Conservation (phyloP, 176 grass and related monocot species). For the Aegilops sharonensis region DNA sequence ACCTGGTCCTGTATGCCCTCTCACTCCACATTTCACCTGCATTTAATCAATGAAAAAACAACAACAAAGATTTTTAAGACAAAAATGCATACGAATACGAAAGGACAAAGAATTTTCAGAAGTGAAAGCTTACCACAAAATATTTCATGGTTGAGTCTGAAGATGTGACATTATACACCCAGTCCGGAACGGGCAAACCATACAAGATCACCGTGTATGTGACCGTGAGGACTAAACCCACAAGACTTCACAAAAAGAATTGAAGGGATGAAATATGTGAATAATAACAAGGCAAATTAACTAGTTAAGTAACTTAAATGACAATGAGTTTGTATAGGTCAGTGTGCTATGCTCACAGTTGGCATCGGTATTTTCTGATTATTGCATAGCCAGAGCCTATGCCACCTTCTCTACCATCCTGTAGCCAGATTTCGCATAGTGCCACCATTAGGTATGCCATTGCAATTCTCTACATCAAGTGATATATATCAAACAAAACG, state of each 20-base stretch:
- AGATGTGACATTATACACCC: conserved; percentile 49
- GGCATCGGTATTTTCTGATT: conserved; percentile 55
- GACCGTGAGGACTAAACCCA: conserved; percentile 55
- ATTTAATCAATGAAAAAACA: background rate
- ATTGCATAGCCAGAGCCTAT: conserved; percentile 33
- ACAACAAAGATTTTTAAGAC: background rate
- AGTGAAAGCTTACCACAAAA: conserved; percentile 37
- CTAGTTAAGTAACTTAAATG: background rate
- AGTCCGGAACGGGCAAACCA: conserved; percentile 55
- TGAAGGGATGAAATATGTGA: background rate
- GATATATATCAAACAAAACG: background rate
- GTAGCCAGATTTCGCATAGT: conserved; percentile 77
- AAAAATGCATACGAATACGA: background rate
- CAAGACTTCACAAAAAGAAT: conserved; percentile 32
- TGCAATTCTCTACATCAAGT: conserved; percentile 61
- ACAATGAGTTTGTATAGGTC: background rate
- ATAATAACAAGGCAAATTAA: background rate
- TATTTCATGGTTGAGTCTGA: conserved; percentile 12
- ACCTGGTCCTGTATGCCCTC: conserved; percentile 58
- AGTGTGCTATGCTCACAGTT: conserved; percentile 51
- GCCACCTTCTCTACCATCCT: background rate
- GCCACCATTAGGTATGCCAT: conserved; percentile 62
- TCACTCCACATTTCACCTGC: conserved; percentile 70
- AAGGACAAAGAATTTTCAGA: background rate
- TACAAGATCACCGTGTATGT: conserved; percentile 55